Evolutionary conservation across 1,284 basidiomycete genomes (phyloP), one percentile per base, ranked within the genome.

Genomic region (Austroboletus novae-zelandiae): DNA sequence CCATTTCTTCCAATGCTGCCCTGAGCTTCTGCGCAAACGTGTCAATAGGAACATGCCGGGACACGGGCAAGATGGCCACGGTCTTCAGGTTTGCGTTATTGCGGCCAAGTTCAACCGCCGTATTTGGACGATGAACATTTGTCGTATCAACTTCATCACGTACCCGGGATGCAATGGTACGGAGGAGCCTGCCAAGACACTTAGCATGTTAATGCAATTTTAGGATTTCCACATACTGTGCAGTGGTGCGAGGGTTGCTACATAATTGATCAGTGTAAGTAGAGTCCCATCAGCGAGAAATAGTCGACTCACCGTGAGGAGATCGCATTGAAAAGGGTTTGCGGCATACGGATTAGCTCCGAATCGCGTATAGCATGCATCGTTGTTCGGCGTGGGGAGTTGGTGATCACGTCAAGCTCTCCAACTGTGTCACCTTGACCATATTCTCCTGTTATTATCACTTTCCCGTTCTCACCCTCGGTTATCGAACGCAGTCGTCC

Each of bases 351-450:
- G 40, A 95, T 97, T n/a, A 99, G 77, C 68, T 99, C 97, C 0
- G 94, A 94, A 67, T 99, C 96, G 61, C 96, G 91, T 57, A 99
- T 99, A 5, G 96, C 96, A 70, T 99, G 96, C 10, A 98, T 83
- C 1, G 96, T 99, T 48, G 88, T 94, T 45, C 87, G 80, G 54
- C 97, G 81, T 4, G 82, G 80, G n/a, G 88, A 89, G 57, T 88
- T 91, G 8, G 95, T 98, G 61, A 99, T 98, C 45, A 97, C 96
- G 65, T 99, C 97, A n/a, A 99, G 78, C 66, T 98, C 94, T 30
- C 89, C 89, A 44, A 88, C 86, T 0, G 85, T 84, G 61, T 91
- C 88, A 3, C 85, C 95, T 68, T 98, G 95, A 40, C 97, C 95
- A 62, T 96, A 98, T 73, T 99, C 96, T 20, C 86, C 91, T 4